phyloP scores from a whole-genome alignment of 441 rosid species.

The Bruguiera hainesii region DNA sequence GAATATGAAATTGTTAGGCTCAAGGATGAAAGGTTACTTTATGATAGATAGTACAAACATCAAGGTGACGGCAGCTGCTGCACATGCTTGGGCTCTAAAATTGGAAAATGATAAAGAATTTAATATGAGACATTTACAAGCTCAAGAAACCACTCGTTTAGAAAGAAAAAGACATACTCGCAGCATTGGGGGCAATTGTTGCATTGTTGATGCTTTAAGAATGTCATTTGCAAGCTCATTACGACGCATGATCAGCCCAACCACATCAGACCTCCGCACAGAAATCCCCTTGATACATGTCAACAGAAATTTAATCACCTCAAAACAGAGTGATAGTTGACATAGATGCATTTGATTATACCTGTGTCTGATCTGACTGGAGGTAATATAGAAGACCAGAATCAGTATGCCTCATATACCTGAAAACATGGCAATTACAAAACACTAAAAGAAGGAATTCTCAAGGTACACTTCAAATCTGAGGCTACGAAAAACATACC shows the following conservation, averaged over 20 bases:
- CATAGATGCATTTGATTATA: constrained; percentile 28
- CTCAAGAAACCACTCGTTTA: constrained; percentile 16
- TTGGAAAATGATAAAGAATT: constrained; percentile 14
- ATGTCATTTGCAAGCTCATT: constrained; percentile 92
- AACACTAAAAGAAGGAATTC: constrained; percentile 16
- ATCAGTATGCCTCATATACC: constrained; percentile 77
- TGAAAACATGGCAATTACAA: constrained; percentile 28
- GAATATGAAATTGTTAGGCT: background rate
- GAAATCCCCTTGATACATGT: constrained; percentile 59
- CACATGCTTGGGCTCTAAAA: constrained; percentile 80
- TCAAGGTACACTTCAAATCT: constrained; percentile 2
- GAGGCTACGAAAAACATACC: background rate
- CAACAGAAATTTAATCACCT: constrained; percentile 26
- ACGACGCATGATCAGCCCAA: constrained; percentile 94
- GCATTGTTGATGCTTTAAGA: constrained; percentile 68
- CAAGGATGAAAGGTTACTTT: constrained; percentile 55
- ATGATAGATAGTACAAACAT: constrained; percentile 85
- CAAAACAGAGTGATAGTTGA: constrained; percentile 23
- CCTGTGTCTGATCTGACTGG: constrained; percentile 86
- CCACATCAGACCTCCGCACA: constrained; percentile 82
- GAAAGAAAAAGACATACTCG: constrained; percentile 45
- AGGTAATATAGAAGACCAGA: constrained; percentile 92
- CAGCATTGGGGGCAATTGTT: constrained; percentile 84
- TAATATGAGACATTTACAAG: constrained; percentile 14
- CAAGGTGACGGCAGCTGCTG: constrained; percentile 90